phyloP scores from a whole-genome alignment of 1,284 basidiomycete genomes.

The Omphalotus olearius region DNA sequence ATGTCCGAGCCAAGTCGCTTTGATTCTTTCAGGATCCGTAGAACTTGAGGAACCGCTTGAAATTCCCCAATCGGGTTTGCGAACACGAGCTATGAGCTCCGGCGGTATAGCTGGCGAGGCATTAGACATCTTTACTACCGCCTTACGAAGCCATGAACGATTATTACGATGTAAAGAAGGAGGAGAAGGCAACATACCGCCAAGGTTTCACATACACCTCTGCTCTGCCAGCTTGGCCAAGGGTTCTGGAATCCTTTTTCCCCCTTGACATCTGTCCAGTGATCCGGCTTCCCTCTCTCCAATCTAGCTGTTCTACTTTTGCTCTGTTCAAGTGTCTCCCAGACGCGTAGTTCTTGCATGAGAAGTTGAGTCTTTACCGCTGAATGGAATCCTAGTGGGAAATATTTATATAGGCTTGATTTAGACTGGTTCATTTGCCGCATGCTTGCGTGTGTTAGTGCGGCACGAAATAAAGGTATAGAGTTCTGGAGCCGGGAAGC shows the following conservation, averaged over 20 bases:
- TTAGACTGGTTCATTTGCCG: too few relatives aligned
- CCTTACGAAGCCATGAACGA: conserved; percentile 14
- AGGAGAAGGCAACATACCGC: not conserved
- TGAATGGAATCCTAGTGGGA: too few relatives aligned
- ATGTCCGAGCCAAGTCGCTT: conserved; percentile 73
- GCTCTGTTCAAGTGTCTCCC: too few relatives aligned
- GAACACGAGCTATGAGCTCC: not conserved
- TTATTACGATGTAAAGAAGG: conserved; percentile 11
- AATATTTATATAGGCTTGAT: too few relatives aligned
- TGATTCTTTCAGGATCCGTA: conserved; percentile 37
- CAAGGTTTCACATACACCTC: conserved; percentile 10
- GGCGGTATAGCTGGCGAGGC: not conserved
- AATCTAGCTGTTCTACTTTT: too few relatives aligned
- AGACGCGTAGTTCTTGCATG: too few relatives aligned
- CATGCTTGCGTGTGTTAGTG: too few relatives aligned
- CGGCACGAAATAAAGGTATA: too few relatives aligned
- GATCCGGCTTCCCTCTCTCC: not conserved
- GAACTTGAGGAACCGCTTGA: conserved; percentile 31
- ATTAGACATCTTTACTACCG: not conserved
- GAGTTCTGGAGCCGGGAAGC: too few relatives aligned
- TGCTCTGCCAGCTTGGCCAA: conserved; percentile 23
- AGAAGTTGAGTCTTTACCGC: too few relatives aligned
- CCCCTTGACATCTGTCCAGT: conserved; percentile 17
- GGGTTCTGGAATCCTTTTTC: conserved; percentile 22
- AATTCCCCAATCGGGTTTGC: not conserved